Percentiles rank a stretch among this genome's conserved stretches.
phyloP scores from a whole-genome alignment of 805 yeast species.

The Candida qinlingensis region DNA sequence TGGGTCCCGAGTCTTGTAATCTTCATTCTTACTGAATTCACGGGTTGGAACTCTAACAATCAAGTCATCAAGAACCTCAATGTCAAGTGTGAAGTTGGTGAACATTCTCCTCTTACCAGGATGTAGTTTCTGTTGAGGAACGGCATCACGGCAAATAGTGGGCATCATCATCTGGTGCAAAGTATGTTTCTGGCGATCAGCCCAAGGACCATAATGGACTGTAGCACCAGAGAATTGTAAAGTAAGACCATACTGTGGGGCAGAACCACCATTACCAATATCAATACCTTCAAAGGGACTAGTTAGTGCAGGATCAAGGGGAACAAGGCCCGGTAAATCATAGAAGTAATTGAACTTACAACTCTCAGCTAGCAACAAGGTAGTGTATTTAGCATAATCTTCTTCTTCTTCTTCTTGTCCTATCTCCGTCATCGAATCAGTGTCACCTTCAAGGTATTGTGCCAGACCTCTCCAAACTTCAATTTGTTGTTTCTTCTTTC shows the following conservation, averaged over 20 bases:
- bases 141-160: slow-evolving; percentile 49
- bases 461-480: slow-evolving; percentile 69
- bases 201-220: slow-evolving; percentile 91
- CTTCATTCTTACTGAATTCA: slow-evolving; percentile 72
- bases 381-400: slow-evolving; percentile 78
- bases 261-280: slow-evolving; percentile 50
- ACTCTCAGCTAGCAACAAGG: slow-evolving; percentile 55
- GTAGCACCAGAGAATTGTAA: slow-evolving; percentile 55
- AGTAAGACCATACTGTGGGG: slow-evolving; percentile 60
- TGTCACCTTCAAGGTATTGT: slow-evolving; percentile 50
- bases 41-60: slow-evolving; percentile 75
- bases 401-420: slow-evolving; percentile 45
- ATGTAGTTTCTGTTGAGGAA: slow-evolving; percentile 33
- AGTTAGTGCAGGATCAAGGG: slow-evolving; percentile 30
- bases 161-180: slow-evolving; percentile 70
- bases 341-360: slow-evolving; percentile 55
- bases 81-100: slow-evolving; percentile 48
- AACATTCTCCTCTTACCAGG: slow-evolving; percentile 53
- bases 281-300: slow-evolving; percentile 41
- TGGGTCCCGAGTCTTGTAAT: slow-evolving; percentile 27
- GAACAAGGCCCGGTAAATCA: slow-evolving; percentile 68
- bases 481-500: background rate
- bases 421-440: slow-evolving; percentile 28
- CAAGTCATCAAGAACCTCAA: slow-evolving; percentile 59
- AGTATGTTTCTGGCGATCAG: slow-evolving; percentile 74